Conservation (phyloP, 306 rosid genomes). For the Medicago ruthenica region DNA sequence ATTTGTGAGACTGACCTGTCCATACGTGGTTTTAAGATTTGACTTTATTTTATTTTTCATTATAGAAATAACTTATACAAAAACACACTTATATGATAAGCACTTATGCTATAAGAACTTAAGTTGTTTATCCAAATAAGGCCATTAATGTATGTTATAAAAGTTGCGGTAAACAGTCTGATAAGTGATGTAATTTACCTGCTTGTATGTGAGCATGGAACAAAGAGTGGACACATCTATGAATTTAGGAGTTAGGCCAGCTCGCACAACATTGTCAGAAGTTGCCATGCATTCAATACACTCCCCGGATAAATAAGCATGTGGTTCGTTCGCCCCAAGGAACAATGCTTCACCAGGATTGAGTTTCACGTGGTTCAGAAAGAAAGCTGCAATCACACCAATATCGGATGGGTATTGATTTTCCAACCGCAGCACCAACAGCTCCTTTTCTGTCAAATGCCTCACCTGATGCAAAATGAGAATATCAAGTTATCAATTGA, state of each 20-base stretch:
- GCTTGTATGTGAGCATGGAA: conserved; percentile 94
- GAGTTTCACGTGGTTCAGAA: conserved; percentile 87
- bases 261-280: conserved; percentile 95
- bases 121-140: background rate
- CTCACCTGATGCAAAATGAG: conserved; percentile 62
- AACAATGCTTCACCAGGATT: conserved; percentile 86
- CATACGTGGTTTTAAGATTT: background rate
- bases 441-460: conserved; percentile 81
- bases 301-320: conserved; percentile 84
- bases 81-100: background rate
- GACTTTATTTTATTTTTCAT: background rate
- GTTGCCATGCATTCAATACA: conserved; percentile 98
- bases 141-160: background rate
- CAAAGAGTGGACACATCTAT: conserved; percentile 90
- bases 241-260: conserved; percentile 92
- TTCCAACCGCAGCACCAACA: conserved; percentile 73
- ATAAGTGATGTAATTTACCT: conserved; percentile 52
- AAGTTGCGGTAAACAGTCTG: conserved; percentile 2
- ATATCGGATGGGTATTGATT: conserved; percentile 85
- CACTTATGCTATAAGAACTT: background rate
- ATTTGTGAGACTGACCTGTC: background rate
- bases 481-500: too few relatives aligned
- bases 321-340: conserved; percentile 91
- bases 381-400: conserved; percentile 87
- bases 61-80: background rate